These are phyloP conservation scores for Sisymbrium altissimum DNA, from an alignment of 345 rosid genomes.

Conservation along the genomic window DNA sequence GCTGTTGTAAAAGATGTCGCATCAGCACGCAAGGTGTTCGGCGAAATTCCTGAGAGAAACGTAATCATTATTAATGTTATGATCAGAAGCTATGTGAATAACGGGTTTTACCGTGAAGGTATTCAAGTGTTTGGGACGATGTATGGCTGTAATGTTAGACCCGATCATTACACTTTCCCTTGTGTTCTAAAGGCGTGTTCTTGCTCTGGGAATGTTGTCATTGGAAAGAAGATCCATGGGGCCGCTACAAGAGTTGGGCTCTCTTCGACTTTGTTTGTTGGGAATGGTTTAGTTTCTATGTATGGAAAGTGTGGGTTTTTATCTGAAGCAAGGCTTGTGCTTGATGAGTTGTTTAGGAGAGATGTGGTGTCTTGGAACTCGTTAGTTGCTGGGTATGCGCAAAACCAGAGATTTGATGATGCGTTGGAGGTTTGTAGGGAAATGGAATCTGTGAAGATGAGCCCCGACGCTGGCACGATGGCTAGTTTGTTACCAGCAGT, in stretches of 20 bases:
- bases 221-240: slow-evolving; percentile 61
- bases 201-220: slow-evolving; percentile 41
- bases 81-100: slow-evolving; percentile 71
- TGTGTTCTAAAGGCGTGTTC: slow-evolving; percentile 77
- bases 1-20: slow-evolving; percentile 43
- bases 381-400: slow-evolving; percentile 61
- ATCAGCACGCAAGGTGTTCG: slow-evolving; percentile 60
- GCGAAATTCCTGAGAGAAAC: slow-evolving; percentile 58
- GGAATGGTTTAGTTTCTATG: slow-evolving; percentile 67
- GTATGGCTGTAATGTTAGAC: slow-evolving; percentile 37
- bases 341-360: slow-evolving; percentile 56
- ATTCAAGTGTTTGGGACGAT: slow-evolving; percentile 43
- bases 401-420: slow-evolving; percentile 54
- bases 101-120: slow-evolving; percentile 44
- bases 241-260: slow-evolving; percentile 51
- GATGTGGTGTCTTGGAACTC: slow-evolving; percentile 85
- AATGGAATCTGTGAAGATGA: slow-evolving; percentile 46
- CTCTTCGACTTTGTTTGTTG: slow-evolving; percentile 49
- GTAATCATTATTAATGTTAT: slow-evolving; percentile 66
- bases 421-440: slow-evolving; percentile 63
- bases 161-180: slow-evolving; percentile 69
- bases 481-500: slow-evolving; percentile 71
- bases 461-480: slow-evolving; percentile 64
- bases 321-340: slow-evolving; percentile 49
- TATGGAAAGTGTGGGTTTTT: slow-evolving; percentile 69